A percentile compares a stretch with the other conserved stretches of the same genome.
These are phyloP conservation scores for Globisporangium cederbergense DNA, from an alignment of 352 stramenopile species.

Conservation along the genomic window DNA sequence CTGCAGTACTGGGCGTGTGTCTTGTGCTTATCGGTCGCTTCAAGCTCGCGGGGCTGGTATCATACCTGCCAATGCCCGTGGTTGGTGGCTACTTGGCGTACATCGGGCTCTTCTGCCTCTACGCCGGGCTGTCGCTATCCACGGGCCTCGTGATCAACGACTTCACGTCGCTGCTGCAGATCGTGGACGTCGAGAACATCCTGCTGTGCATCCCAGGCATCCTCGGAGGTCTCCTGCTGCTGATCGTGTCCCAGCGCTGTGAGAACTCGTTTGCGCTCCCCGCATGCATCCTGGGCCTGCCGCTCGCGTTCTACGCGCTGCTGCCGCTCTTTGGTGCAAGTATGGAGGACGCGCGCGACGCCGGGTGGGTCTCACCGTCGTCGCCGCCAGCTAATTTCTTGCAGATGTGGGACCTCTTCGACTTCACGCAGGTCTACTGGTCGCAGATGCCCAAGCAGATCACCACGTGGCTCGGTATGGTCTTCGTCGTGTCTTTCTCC, in stretches of 20 bases:
- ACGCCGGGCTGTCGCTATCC: slow-evolving; percentile 89
- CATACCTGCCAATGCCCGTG: slow-evolving; percentile 96
- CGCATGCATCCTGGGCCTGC: slow-evolving; percentile 85
- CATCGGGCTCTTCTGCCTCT: slow-evolving; percentile 96
- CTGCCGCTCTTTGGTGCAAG: slow-evolving; percentile 73
- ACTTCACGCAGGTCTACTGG: slow-evolving; percentile 91
- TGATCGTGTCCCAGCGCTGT: slow-evolving; percentile 80
- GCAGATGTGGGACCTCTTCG: slow-evolving; percentile 87
- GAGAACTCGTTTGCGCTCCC: slow-evolving; percentile 75
- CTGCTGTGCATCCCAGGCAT: slow-evolving; percentile 85
- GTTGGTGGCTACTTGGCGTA: slow-evolving; percentile 97
- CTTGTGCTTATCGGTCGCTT: slow-evolving; percentile 95
- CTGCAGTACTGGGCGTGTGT: slow-evolving; percentile 87
- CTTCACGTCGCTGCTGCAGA: slow-evolving; percentile 71
- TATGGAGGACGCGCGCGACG: slow-evolving; percentile 88
- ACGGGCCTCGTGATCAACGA: slow-evolving; percentile 90
- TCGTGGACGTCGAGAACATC: slow-evolving; percentile 64
- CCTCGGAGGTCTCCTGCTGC: slow-evolving; percentile 74
- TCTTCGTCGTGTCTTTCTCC: slow-evolving; percentile 96
- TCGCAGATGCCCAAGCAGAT: slow-evolving; percentile 87
- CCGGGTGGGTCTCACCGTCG: slow-evolving; percentile 88
- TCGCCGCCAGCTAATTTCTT: slow-evolving; percentile 54
- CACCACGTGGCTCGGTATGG: slow-evolving; percentile 93
- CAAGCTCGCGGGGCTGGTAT: slow-evolving; percentile 93
- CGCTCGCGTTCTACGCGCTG: slow-evolving; percentile 87